A percentile compares a stretch with the other conserved stretches of the same genome.
phyloP scores from a whole-genome alignment of 169 alveolate genomes.

The Plasmodium inui region DNA sequence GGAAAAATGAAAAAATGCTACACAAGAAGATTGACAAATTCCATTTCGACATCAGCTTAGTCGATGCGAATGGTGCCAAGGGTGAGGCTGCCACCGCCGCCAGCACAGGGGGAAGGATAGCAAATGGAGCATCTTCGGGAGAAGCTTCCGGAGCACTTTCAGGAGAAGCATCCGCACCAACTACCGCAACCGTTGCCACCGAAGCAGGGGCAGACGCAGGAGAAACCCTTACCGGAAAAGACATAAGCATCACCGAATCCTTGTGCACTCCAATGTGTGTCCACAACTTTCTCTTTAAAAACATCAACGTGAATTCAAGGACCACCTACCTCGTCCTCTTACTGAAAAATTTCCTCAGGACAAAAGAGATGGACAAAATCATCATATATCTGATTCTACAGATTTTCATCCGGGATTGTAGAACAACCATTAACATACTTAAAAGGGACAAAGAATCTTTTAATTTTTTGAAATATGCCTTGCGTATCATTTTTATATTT shows the following conservation, averaged over 20 bases:
- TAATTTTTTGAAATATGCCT: slow-evolving; percentile 54
- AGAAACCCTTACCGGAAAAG: not conserved
- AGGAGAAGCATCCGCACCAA: too few relatives aligned
- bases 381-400: slow-evolving; percentile 57
- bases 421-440: slow-evolving; percentile 63
- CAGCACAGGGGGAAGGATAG: not conserved
- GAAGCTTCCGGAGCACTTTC: not conserved
- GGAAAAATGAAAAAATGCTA: slow-evolving; percentile 71
- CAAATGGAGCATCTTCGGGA: not conserved
- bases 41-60: slow-evolving; percentile 10
- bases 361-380: slow-evolving; percentile 50
- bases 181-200: not conserved
- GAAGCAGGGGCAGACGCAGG: not conserved
- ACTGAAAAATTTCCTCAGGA: slow-evolving; percentile 51
- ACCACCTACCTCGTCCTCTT: slow-evolving; percentile 48
- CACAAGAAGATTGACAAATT: slow-evolving; percentile 25
- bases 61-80: not conserved
- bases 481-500: slow-evolving; percentile 33
- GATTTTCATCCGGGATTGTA: slow-evolving; percentile 33
- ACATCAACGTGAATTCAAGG: slow-evolving; percentile 62
- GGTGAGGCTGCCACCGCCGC: not conserved
- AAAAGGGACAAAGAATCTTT: slow-evolving; percentile 65
- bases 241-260: slow-evolving; percentile 41
- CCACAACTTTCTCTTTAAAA: slow-evolving; percentile 69
- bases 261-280: slow-evolving; percentile 44